A percentile compares a stretch with the other conserved stretches of the same genome.
Conservation (phyloP, 176 grass and related monocot genomes). For the Chloris gayana region DNA sequence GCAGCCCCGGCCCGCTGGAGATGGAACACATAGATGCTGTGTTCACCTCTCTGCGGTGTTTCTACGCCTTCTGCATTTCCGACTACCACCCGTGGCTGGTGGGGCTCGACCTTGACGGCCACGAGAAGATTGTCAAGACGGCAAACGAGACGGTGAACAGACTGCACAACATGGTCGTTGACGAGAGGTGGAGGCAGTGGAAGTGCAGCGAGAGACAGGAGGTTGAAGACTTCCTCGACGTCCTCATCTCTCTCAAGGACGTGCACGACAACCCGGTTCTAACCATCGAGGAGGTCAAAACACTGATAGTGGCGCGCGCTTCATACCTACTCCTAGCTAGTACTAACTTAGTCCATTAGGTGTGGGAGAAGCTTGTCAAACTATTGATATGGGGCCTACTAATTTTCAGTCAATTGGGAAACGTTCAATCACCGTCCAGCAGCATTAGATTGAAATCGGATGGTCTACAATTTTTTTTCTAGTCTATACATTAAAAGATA, state of each 20-base stretch:
- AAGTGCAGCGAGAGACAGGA: conserved; percentile 14
- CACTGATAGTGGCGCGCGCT: not conserved
- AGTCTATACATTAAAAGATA: too few relatives aligned
- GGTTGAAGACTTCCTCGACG: conserved; percentile 25
- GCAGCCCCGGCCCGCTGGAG: conserved; percentile 34
- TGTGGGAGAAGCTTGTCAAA: too few relatives aligned
- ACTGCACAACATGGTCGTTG: conserved; percentile 36
- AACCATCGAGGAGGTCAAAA: conserved; percentile 32
- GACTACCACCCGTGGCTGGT: conserved; percentile 47
- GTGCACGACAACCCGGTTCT: not conserved
- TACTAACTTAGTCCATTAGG: too few relatives aligned
- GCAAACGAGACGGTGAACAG: not conserved
- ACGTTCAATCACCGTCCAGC: too few relatives aligned
- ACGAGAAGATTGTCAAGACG: conserved; percentile 32
- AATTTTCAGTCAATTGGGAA: too few relatives aligned
- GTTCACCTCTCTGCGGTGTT: conserved; percentile 10
- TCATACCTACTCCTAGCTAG: too few relatives aligned
- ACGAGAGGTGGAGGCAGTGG: conserved; percentile 28
- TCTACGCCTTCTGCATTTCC: conserved; percentile 41
- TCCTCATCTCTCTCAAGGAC: conserved; percentile 28
- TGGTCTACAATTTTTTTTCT: too few relatives aligned
- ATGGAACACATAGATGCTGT: conserved; percentile 38
- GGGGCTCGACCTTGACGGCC: conserved; percentile 40
- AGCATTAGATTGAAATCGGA: too few relatives aligned
- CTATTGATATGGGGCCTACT: too few relatives aligned